Conservation (phyloP, 148 eudicot genomes). For the Fagopyrum tataricum region DNA sequence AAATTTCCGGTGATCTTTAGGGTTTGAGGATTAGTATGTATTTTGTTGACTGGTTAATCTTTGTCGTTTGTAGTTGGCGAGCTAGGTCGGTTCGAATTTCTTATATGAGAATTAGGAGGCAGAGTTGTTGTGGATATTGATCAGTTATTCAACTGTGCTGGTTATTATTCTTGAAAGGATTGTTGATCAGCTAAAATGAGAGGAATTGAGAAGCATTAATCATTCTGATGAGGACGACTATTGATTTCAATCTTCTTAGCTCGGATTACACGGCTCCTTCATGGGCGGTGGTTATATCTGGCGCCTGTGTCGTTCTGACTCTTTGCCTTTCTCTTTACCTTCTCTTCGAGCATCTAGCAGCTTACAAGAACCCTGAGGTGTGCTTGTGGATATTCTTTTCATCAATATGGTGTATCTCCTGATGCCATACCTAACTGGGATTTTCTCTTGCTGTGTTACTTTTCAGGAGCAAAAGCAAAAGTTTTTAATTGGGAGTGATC, state of each 20-base stretch:
- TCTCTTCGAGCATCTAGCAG: slow-evolving; percentile 72
- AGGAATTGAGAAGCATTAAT: not conserved
- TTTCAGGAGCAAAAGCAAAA: slow-evolving; percentile 97
- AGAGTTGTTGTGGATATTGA: not conserved
- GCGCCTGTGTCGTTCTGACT: slow-evolving; percentile 50
- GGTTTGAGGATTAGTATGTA: not conserved
- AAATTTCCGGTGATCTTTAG: not conserved
- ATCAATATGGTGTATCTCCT: not conserved
- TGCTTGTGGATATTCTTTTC: not conserved
- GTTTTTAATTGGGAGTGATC: slow-evolving; percentile 88
- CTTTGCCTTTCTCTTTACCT: slow-evolving; percentile 77
- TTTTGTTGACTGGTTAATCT: not conserved
- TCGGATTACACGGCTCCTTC: slow-evolving; percentile 41
- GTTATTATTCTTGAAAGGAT: slow-evolving; percentile 8
- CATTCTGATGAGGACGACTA: slow-evolving; percentile 13
- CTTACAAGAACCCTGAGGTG: slow-evolving; percentile 96
- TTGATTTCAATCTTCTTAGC: slow-evolving; percentile 17
- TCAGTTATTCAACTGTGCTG: slow-evolving; percentile 17
- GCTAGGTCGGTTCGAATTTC: not conserved
- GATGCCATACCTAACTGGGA: not conserved
- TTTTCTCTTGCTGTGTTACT: slow-evolving; percentile 14
- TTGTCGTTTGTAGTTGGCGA: not conserved
- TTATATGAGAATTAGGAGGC: not conserved
- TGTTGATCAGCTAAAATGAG: slow-evolving; percentile 25
- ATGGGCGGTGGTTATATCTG: slow-evolving; percentile 77